Base-by-base conservation (phyloP, 805 yeast species). In the Alloascoidea hylecoeti region DNA sequence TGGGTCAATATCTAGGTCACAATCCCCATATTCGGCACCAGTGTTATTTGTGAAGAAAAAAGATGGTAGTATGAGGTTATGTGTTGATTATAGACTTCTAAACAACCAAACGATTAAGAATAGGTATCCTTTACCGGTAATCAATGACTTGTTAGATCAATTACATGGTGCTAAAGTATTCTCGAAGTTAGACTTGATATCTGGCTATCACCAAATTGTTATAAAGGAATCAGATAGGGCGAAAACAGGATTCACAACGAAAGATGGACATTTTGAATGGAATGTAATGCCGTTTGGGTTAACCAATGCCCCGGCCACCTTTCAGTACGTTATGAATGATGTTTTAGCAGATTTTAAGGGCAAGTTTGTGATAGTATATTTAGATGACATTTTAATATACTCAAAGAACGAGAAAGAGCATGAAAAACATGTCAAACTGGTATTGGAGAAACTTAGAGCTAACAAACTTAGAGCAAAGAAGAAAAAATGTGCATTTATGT, bases 201-300 rank as follows among this genome's bases (percentile, higher is more conserved):
- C 38, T 4, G 51, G 48, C 0, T 47, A 45, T 35, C 43, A 39
- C 18, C 51, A 48, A 23, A 42, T 48, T n/a, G n/a, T n/a, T n/a
- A n/a, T n/a, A n/a, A n/a, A n/a, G n/a, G n/a, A n/a, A n/a, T n/a
- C n/a, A n/a, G n/a, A n/a, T n/a, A n/a, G 15, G 2, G 35, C 28
- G 15, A 46, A 49, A 18, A 50, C 52, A 5, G 49, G 54, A 15
- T 52, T 53, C 30, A 18, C 17, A 3, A 44, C 52, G 0, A 39
- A 23, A 2, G 4, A 16, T 5, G 57, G 54, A 6, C 40, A 41
- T 4, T 49, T 36, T 36, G 46, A 51, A 34, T 53, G 44, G 41
- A 36, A 19, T 1, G 54, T 47, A 3, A 48, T 52, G 52, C 56
- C 53, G 1, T 50, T 52, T 38, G 57, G 57, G 1, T 36, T 48